These are phyloP conservation scores for Globisporangium okanoganense DNA, from an alignment of 352 stramenopile species.

Conservation along the genomic window DNA sequence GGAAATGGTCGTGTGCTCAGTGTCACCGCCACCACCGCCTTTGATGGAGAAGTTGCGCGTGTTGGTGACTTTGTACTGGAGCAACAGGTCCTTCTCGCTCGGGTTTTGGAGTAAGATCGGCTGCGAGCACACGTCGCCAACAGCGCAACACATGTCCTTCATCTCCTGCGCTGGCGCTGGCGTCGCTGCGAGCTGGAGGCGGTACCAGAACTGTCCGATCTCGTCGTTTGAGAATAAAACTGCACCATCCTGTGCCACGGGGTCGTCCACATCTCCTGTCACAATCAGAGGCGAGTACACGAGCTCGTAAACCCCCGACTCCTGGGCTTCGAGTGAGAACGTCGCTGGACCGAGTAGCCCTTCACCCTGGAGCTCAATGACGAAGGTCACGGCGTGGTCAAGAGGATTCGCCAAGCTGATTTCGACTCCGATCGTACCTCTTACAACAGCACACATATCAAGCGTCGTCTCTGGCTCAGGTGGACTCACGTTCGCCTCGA, in stretches of 20 bases:
- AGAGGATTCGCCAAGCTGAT: constrained; percentile 91
- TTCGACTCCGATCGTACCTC: constrained; percentile 83
- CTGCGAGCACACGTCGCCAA: constrained; percentile 76
- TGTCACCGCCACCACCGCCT: not conserved
- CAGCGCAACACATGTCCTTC: constrained; percentile 74
- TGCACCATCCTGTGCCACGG: constrained; percentile 46
- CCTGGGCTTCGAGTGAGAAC: constrained; percentile 68
- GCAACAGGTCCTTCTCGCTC: constrained; percentile 62
- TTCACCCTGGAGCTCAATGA: constrained; percentile 79
- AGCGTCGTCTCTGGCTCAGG: constrained; percentile 77
- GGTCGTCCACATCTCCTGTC: constrained; percentile 16
- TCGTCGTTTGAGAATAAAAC: constrained; percentile 89
- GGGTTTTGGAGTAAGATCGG: constrained; percentile 90
- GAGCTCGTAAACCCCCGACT: constrained; percentile 87
- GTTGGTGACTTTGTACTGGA: constrained; percentile 75
- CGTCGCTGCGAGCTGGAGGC: constrained; percentile 75
- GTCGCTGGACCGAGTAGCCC: constrained; percentile 77
- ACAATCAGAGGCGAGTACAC: constrained; percentile 88
- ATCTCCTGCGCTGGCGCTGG: constrained; percentile 43
- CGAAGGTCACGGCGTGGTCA: constrained; percentile 78
- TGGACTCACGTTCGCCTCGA: constrained; percentile 82
- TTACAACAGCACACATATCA: constrained; percentile 79
- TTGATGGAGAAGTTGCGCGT: constrained; percentile 89
- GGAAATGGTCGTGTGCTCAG: not conserved
- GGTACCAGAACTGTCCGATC: constrained; percentile 94